Evolutionary conservation across 352 stramenopile genomes (phyloP), one percentile per base, ranked within the genome.

Genomic region (Phytopythium vexans): DNA sequence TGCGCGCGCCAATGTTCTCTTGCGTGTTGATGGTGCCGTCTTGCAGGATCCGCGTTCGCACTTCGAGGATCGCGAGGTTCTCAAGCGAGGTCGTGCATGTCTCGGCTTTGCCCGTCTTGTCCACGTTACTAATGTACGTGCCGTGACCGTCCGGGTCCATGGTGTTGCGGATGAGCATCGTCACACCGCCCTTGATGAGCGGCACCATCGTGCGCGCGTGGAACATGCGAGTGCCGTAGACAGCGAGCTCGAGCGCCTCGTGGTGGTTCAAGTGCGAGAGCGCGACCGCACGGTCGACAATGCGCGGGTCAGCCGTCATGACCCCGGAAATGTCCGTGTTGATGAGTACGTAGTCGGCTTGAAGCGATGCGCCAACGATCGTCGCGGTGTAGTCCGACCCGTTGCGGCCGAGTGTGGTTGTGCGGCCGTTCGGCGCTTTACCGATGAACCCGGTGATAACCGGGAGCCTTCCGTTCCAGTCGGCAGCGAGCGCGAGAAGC

Each of bases 151-250:
- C 61, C 12, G 77, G 77, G 48, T 92, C 82, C 79, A 91, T 91
- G 0, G 79, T 92, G 64, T 92, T 94, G 51, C 82, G 79, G 54
- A 94, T 92, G 12, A 92, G 62, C 82, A 94, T 92, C 6, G 84
- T 87, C 27, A 92, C 78, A 9, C 80, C 77, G 46, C 71, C 68
- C 43, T 94, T 81, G 55, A 94, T 92, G 3, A 94, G 65, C 47
- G 81, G 83, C 48, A 94, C 70, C 79, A 94, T 92, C n/a, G 83
- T 94, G 6, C 81, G 79, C 4, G 83, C 74, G 53, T 92, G 83
- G 55, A 94, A 94, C 81, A 94, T 94, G 33, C 83, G 73, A 1
- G 81, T 91, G 14, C 83, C 81, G 56, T 94, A 94, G 16, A 92
- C 77, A 3, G 81, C 83, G 2, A 94, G 76, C 49, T 91, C 83